phyloP scores from a whole-genome alignment of 352 stramenopile genomes.

The Plasmopara viticola region DNA sequence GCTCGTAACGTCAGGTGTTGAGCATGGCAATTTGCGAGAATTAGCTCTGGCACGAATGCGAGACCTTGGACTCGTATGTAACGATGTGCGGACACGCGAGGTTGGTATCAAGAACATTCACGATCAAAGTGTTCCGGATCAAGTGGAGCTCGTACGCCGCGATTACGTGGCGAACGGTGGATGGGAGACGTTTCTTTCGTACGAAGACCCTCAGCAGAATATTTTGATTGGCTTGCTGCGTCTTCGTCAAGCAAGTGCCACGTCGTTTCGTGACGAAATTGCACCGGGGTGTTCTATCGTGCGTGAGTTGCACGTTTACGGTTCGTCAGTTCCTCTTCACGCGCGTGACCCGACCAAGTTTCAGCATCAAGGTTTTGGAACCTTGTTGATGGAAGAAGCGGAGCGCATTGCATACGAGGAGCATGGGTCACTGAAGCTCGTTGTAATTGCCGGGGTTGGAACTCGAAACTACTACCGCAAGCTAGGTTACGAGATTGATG shows the following conservation, averaged over 20 bases:
- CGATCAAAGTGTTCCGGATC: slow-evolving; percentile 87
- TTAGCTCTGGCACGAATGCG: slow-evolving; percentile 89
- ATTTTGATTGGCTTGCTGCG: slow-evolving; percentile 95
- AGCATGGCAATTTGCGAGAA: slow-evolving; percentile 94
- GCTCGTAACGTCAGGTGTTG: slow-evolving; percentile 93
- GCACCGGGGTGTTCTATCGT: slow-evolving; percentile 64
- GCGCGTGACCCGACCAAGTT: slow-evolving; percentile 94
- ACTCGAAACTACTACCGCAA: slow-evolving; percentile 97
- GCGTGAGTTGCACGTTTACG: slow-evolving; percentile 95
- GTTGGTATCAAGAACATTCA: slow-evolving; percentile 97
- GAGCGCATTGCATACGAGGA: slow-evolving; percentile 94
- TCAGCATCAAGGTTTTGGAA: slow-evolving; percentile 95
- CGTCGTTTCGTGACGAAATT: slow-evolving; percentile 82
- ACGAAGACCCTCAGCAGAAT: slow-evolving; percentile 94
- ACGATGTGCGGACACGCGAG: slow-evolving; percentile 93
- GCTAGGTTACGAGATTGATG: slow-evolving; percentile 94
- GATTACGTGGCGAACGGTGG: slow-evolving; percentile 95
- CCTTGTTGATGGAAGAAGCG: slow-evolving; percentile 96
- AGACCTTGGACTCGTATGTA: slow-evolving; percentile 89
- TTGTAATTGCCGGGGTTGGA: slow-evolving; percentile 95
- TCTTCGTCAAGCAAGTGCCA: slow-evolving; percentile 83
- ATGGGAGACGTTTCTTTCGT: slow-evolving; percentile 96
- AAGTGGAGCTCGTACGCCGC: slow-evolving; percentile 94
- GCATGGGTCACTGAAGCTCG: slow-evolving; percentile 92
- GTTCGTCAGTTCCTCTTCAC: slow-evolving; percentile 92